phyloP scores from a whole-genome alignment of 805 yeast species.

The Cyberlindnera subsufficiens region DNA sequence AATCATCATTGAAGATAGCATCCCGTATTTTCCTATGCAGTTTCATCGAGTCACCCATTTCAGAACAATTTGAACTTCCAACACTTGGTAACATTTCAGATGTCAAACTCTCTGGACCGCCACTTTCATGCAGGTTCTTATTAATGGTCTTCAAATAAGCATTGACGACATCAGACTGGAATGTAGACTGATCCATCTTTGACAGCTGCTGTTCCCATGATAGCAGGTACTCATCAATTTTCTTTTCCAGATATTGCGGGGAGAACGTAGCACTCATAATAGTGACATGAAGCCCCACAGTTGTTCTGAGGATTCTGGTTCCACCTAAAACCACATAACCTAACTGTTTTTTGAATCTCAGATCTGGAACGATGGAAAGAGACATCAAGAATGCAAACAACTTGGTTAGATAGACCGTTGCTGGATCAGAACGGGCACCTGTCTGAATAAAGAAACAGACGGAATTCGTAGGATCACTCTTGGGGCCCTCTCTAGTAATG shows the following conservation, averaged over 20 bases:
- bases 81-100: slow-evolving; percentile 30
- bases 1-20: slow-evolving; percentile 11
- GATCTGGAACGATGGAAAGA: slow-evolving; percentile 35
- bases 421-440: slow-evolving; percentile 37
- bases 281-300: slow-evolving; percentile 53
- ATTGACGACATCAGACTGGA: slow-evolving; percentile 27
- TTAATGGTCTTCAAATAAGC: slow-evolving; percentile 29
- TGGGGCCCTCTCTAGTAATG: slow-evolving; percentile 29
- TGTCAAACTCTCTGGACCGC: slow-evolving; percentile 31
- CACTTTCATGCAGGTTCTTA: slow-evolving; percentile 12
- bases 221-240: slow-evolving; percentile 42
- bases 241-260: slow-evolving; percentile 35
- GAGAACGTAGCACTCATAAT: slow-evolving; percentile 45
- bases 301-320: slow-evolving; percentile 39
- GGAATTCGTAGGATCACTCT: slow-evolving; percentile 46
- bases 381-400: slow-evolving; percentile 44
- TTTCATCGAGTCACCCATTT: slow-evolving; percentile 24
- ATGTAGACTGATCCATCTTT: slow-evolving; percentile 29
- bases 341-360: slow-evolving; percentile 50
- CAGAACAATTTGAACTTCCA: slow-evolving; percentile 25
- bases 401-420: slow-evolving; percentile 35
- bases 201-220: slow-evolving; percentile 33
- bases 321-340: slow-evolving; percentile 65
- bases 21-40: slow-evolving; percentile 36
- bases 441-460: slow-evolving; percentile 52